Evolutionary conservation across 2,329 filamentous ascomycete genomes (phyloP).

Genomic region (Penicillium sp.): DNA sequence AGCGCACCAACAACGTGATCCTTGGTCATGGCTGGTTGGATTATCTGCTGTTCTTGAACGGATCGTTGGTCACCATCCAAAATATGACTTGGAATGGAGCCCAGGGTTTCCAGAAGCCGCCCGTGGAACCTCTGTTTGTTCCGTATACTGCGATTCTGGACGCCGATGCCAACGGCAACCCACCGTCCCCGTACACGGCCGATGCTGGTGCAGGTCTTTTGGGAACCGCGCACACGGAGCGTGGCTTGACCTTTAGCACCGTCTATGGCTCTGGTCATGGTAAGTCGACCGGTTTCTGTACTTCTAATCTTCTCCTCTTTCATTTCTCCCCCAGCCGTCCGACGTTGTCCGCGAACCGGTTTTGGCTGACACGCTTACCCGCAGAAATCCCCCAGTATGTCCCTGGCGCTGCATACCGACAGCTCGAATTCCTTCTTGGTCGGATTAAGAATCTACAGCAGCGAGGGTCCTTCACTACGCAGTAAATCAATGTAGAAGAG

Average conservation of each 20-base stretch:
- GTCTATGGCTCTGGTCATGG: slow-evolving; percentile 64
- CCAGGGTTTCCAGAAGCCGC: slow-evolving; percentile 65
- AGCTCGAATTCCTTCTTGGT: slow-evolving; percentile 72
- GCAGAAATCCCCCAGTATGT: slow-evolving; percentile 59
- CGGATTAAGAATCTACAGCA: slow-evolving; percentile 56
- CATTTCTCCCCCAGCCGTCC: too few species aligned
- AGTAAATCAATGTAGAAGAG: too few species aligned
- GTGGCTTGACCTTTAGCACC: slow-evolving; percentile 69
- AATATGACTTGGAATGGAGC: slow-evolving; percentile 77
- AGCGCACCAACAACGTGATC: slow-evolving; percentile 68
- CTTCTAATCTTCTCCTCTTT: background rate
- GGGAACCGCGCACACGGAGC: slow-evolving; percentile 69
- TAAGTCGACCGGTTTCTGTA: too few species aligned
- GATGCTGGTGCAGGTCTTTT: slow-evolving; percentile 62
- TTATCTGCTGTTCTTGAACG: slow-evolving; percentile 65
- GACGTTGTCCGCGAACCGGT: too few species aligned
- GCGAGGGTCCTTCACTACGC: slow-evolving; percentile 13
- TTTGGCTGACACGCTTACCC: slow-evolving; percentile 36
- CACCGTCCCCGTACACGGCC: slow-evolving; percentile 39
- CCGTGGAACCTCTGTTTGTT: slow-evolving; percentile 64
- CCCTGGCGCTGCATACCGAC: slow-evolving; percentile 65
- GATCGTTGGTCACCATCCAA: slow-evolving; percentile 69
- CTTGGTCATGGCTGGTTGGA: slow-evolving; percentile 71
- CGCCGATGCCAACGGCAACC: slow-evolving; percentile 37
- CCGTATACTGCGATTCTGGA: slow-evolving; percentile 53